Base-by-base conservation (phyloP, 768 basidiomycete genomes). In the Cubamyces sp. region DNA sequence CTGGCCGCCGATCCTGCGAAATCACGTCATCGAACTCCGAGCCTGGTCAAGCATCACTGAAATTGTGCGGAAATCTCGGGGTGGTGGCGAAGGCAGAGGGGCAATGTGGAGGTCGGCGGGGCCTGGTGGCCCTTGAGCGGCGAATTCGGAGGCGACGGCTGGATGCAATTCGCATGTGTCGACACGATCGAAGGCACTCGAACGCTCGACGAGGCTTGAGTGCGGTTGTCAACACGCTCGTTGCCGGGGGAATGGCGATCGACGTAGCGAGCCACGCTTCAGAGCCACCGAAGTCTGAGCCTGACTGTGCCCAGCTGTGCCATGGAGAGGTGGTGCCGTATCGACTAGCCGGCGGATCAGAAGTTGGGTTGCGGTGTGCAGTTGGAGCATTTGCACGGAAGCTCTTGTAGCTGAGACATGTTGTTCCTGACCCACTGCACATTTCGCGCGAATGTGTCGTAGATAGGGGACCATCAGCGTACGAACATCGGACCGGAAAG, bases 401-500 rank as follows among this genome's bases (percentile, higher is more conserved):
- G 34, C 34, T 34, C 34, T 21, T 46, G 19, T n/a, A 5, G 15
- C 19, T 46, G 45, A 46, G 23, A 46, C 45, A 46, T 46, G 8
- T 46, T 21, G 45, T 46, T 21, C 45, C 45, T 46, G 45, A 23
- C 45, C 45, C 21, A 23, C 5, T 34, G 34, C 34, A 19, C 18
- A 43, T 14, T 25, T 25, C 15, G 45, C 45, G 12, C 12, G 4
- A n/a, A 21, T 21, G 45, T 46, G 19, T 23, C 19, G 45, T 46
- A 21, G 45, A 46, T 46, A 46, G 45, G 48, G 25, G 21, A 26
- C 16, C 14, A 26, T 28, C 14, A 15, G 9, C 25, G 12, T 30
- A 49, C 26, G 48, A 49, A 30, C 23, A 49, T 49, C 48, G 48
- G 48, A 49, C 48, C 48, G 48, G 25, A 15, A 26, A 49, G 48